These are phyloP conservation scores for Penicillium dipodomyicola DNA, from an alignment of 495 filamentous ascomycete genomes.

Conservation along the genomic window DNA sequence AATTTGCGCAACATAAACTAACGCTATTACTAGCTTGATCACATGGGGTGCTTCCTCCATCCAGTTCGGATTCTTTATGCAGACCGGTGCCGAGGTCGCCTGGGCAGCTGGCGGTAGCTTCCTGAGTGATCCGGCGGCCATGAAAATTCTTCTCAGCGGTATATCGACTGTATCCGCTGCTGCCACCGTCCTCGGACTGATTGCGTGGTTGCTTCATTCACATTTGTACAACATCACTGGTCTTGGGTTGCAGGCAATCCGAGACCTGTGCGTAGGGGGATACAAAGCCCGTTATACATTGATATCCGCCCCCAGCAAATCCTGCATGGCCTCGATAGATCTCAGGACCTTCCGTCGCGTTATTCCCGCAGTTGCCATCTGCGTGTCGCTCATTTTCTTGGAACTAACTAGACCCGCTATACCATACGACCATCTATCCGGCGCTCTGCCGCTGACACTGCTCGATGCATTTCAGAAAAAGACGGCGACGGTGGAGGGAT, in stretches of 20 bases:
- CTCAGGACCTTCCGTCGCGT: conserved; percentile 22
- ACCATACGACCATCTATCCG: conserved; percentile 35
- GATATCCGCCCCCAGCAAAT: conserved; percentile 21
- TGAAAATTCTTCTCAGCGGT: conserved; percentile 44
- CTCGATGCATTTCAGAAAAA: conserved; percentile 31
- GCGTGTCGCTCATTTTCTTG: conserved; percentile 26
- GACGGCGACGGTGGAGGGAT: conserved; percentile 20
- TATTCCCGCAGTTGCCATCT: conserved; percentile 17
- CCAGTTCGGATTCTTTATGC: conserved; percentile 44
- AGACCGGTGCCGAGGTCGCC: conserved; percentile 43
- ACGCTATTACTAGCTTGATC: conserved; percentile 22
- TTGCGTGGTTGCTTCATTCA: conserved; percentile 32
- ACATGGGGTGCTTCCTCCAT: conserved; percentile 36
- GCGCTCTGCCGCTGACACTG: conserved; percentile 32
- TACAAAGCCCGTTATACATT: conserved; percentile 23
- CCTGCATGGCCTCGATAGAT: conserved; percentile 21
- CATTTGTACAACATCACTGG: conserved; percentile 33
- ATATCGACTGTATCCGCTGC: conserved; percentile 38
- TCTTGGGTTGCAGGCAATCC: conserved; percentile 25
- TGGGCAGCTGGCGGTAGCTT: conserved; percentile 41
- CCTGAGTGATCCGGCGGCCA: conserved; percentile 40
- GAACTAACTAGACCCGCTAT: conserved; percentile 28
- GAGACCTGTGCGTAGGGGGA: conserved; percentile 18
- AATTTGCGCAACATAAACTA: conserved; percentile 3
- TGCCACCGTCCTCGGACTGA: conserved; percentile 29